phyloP scores from a whole-genome alignment of 352 stramenopile species.

The Aphanomyces invadans region DNA sequence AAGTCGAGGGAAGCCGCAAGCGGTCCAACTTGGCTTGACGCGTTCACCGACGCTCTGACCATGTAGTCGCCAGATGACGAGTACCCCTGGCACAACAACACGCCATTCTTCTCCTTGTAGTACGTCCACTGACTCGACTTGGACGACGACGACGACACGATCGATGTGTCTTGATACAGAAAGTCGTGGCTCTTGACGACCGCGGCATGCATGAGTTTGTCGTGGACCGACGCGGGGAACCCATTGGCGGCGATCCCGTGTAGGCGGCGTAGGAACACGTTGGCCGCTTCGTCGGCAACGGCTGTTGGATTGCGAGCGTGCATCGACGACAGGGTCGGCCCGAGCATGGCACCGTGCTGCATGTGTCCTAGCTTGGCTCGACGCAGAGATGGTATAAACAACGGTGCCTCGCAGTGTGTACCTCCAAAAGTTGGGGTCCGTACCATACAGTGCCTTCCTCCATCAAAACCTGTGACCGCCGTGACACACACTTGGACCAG shows the following conservation, averaged over 20 bases:
- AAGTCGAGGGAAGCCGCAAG: not conserved
- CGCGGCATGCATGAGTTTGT: not conserved
- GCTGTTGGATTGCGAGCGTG: not conserved
- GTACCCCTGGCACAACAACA: conserved; percentile 8
- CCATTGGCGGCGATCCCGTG: not conserved
- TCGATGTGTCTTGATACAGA: not conserved
- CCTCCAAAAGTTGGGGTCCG: not conserved
- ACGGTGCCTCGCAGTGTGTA: too few relatives aligned
- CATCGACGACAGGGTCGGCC: not conserved
- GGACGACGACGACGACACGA: not conserved
- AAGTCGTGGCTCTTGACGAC: not conserved
- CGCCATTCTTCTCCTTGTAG: conserved; percentile 20
- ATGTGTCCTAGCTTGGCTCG: not conserved
- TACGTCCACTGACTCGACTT: conserved; percentile 13
- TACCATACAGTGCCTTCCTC: not conserved
- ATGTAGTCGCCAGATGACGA: conserved; percentile 10
- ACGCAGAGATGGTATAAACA: too few relatives aligned
- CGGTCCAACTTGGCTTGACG: not conserved
- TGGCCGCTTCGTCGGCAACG: not conserved
- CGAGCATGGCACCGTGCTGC: not conserved
- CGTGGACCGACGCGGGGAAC: not conserved
- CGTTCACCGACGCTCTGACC: conserved; percentile 11
- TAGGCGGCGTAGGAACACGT: not conserved
- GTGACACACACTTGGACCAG: too few relatives aligned
- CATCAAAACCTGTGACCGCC: too few relatives aligned